A percentile compares a stretch with the other conserved stretches of the same genome.
These are phyloP conservation scores for Carpinus fangiana DNA, from an alignment of 306 rosid genomes.

Conservation along the genomic window DNA sequence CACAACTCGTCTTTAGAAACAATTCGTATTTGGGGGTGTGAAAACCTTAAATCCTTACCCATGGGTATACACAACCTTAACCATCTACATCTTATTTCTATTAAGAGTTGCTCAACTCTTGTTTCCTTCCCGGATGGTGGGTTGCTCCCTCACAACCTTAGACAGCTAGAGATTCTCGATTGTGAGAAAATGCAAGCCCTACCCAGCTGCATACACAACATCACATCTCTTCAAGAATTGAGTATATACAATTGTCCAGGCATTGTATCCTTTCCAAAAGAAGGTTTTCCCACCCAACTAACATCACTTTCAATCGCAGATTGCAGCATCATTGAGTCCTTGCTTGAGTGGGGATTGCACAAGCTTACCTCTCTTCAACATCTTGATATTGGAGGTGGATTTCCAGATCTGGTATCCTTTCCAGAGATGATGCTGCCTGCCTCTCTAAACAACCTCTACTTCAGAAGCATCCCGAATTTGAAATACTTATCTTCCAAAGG, in stretches of 20 bases:
- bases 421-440: slow-evolving; percentile 15
- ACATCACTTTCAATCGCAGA: background rate
- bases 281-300: slow-evolving; percentile 23
- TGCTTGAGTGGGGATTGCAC: slow-evolving; percentile 19
- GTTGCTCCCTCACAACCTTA: background rate
- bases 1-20: slow-evolving; percentile 2
- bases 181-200: slow-evolving; percentile 16
- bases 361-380: slow-evolving; percentile 21
- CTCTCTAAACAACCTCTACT: background rate
- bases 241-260: background rate
- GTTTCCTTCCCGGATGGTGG: slow-evolving; percentile 14
- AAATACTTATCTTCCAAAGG: slow-evolving; percentile 2
- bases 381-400: background rate
- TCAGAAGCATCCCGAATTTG: background rate
- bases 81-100: background rate
- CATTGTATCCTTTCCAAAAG: background rate
- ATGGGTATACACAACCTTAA: slow-evolving; percentile 15
- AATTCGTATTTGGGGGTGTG: slow-evolving; percentile 8
- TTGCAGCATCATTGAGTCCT: background rate
- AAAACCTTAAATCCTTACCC: slow-evolving; percentile 23
- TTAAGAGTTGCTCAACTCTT: slow-evolving; percentile 7
- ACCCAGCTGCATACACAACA: slow-evolving; percentile 6
- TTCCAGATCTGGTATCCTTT: slow-evolving; percentile 3
- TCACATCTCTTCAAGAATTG: slow-evolving; percentile 11
- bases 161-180: background rate